phyloP scores from a whole-genome alignment of 2,329 filamentous ascomycete genomes.

The Diaporthe sp. region DNA sequence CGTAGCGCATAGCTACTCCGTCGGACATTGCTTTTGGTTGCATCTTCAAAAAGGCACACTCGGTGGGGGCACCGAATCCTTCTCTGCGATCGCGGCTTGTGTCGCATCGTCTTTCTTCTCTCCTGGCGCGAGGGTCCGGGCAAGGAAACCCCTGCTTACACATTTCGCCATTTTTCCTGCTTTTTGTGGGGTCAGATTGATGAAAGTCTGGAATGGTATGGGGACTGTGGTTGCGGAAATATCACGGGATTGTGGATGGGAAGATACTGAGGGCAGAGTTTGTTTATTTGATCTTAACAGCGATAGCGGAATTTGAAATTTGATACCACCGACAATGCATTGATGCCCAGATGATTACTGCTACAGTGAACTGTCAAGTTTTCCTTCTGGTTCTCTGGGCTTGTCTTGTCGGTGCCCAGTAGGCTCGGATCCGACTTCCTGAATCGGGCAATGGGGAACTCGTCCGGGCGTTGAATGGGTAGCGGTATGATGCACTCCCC shows the following conservation, averaged over 20 bases:
- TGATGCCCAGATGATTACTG: not conserved
- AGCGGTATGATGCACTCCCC: not conserved
- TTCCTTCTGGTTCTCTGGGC: not conserved
- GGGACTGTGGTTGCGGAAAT: conserved; percentile 14
- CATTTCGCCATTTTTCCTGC: not conserved
- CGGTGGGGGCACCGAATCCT: not conserved
- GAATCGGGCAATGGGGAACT: not conserved
- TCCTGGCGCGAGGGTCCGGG: not conserved
- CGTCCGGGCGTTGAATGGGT: too few species aligned
- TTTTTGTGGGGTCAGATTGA: not conserved
- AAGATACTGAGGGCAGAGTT: not conserved
- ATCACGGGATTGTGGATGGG: conserved; percentile 1
- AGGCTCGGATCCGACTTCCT: not conserved
- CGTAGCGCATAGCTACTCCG: not conserved
- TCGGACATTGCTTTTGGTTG: not conserved
- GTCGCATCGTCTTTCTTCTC: not conserved
- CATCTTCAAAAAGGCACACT: not conserved
- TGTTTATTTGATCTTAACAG: not conserved
- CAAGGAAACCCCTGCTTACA: not conserved
- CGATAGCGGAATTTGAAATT: conserved; percentile 18
- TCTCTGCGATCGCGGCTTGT: not conserved
- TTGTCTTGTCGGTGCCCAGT: not conserved
- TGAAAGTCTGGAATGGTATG: not conserved
- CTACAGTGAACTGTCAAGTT: not conserved
- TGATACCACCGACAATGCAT: conserved; percentile 3